These are phyloP conservation scores for Coemansia sp. DNA, from an alignment of 192 early-diverging fungal genomes.

Conservation along the genomic window DNA sequence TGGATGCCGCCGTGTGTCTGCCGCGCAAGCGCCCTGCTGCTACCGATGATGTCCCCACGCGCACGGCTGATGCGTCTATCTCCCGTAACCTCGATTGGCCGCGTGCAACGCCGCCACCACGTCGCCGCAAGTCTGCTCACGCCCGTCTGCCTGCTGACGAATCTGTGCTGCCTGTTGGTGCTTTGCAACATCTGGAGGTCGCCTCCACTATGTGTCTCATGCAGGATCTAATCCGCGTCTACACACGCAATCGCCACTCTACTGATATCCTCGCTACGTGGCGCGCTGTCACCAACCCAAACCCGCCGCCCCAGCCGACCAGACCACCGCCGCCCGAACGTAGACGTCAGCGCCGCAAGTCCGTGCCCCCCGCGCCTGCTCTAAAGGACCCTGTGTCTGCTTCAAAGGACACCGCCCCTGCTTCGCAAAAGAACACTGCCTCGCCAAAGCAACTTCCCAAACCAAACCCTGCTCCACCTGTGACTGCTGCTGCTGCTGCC, in stretches of 20 bases:
- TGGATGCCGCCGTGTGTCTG: conserved; percentile 26
- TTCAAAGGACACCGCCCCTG: conserved; percentile 7
- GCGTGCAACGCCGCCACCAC: conserved; percentile 10
- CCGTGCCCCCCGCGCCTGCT: background rate
- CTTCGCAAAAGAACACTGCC: conserved; percentile 1
- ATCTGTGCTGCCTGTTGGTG: conserved; percentile 28
- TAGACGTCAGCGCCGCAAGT: conserved; percentile 9
- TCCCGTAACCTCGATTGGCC: conserved; percentile 49
- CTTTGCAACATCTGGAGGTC: conserved; percentile 41
- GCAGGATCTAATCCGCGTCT: conserved; percentile 20
- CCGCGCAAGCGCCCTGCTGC: conserved; percentile 35
- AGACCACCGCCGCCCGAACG: conserved; percentile 4
- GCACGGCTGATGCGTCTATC: conserved; percentile 35
- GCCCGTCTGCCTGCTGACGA: conserved; percentile 43
- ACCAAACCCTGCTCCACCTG: background rate
- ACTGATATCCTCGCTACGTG: conserved; percentile 19
- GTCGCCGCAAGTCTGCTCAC: conserved; percentile 44
- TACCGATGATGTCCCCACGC: conserved; percentile 28
- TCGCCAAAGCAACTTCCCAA: background rate
- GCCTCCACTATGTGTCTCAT: conserved; percentile 30
- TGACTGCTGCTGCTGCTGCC: too few relatives aligned
- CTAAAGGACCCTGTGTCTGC: background rate
- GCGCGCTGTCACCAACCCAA: background rate
- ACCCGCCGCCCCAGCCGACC: background rate
- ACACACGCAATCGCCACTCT: conserved; percentile 7